Percentiles rank a stretch among this genome's conserved stretches.
These are phyloP conservation scores for Leptographium flavum DNA, from an alignment of 2,329 filamentous ascomycete genomes.

Conservation along the genomic window DNA sequence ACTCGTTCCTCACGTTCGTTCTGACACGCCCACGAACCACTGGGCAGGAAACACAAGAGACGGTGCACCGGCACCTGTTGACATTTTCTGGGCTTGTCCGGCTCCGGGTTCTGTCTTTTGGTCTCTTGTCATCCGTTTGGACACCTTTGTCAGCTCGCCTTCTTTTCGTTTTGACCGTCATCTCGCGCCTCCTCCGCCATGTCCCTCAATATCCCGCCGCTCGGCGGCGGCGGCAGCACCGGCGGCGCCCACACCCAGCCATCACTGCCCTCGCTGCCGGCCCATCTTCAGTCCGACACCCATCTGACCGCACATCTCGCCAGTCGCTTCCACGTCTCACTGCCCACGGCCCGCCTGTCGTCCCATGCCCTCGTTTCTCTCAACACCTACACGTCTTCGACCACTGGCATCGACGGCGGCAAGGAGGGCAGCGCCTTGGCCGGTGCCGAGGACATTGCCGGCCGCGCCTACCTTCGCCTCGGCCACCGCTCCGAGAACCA, in stretches of 20 bases:
- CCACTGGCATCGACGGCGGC: slow-evolving; percentile 76
- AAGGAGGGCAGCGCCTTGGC: slow-evolving; percentile 87
- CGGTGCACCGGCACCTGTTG: background rate
- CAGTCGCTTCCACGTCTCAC: slow-evolving; percentile 79
- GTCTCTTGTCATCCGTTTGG: no score
- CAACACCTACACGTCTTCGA: slow-evolving; percentile 86
- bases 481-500: slow-evolving; percentile 88
- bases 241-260: slow-evolving; percentile 63
- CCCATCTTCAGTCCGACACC: slow-evolving; percentile 53
- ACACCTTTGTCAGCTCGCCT: background rate
- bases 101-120: no score
- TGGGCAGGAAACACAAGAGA: background rate
- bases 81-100: background rate
- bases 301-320: slow-evolving; percentile 72
- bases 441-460: slow-evolving; percentile 82
- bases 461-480: slow-evolving; percentile 70
- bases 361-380: slow-evolving; percentile 84
- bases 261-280: slow-evolving; percentile 75
- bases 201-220: slow-evolving; percentile 42
- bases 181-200: slow-evolving; percentile 23
- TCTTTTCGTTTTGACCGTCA: background rate
- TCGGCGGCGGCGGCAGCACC: slow-evolving; percentile 25
- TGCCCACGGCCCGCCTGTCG: slow-evolving; percentile 77
- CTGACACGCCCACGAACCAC: background rate
- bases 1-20: background rate